phyloP scores from a whole-genome alignment of 768 basidiomycete species.

The Cubamyces sp. region DNA sequence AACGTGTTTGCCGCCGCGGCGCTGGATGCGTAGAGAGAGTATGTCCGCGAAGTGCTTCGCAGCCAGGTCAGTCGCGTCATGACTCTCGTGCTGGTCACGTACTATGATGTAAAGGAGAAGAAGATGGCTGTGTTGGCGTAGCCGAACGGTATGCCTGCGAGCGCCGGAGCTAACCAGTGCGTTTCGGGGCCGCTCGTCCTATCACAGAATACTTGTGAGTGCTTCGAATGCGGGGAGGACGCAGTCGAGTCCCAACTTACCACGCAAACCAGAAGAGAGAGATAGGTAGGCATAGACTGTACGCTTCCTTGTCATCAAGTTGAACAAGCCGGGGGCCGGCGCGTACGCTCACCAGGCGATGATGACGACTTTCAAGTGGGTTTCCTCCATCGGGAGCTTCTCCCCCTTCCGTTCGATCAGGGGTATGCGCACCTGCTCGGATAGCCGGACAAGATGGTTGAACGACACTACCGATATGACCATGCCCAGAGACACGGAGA shows the following conservation, averaged over 20 bases:
- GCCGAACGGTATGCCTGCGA: constrained; percentile 31
- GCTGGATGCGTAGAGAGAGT: constrained; percentile 28
- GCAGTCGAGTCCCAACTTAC: constrained; percentile 9
- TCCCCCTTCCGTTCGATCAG: constrained; percentile 13
- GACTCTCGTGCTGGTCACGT: background rate
- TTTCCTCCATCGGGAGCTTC: constrained; percentile 15
- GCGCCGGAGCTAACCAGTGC: constrained; percentile 30
- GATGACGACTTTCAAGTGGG: constrained; percentile 27
- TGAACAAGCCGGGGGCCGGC: background rate
- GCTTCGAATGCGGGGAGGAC: background rate
- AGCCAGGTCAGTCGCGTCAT: background rate
- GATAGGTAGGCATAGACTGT: constrained; percentile 18
- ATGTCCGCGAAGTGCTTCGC: constrained; percentile 25
- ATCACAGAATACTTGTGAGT: background rate
- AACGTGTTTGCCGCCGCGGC: constrained; percentile 27
- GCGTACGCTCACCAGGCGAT: constrained; percentile 23
- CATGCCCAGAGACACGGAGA: constrained; percentile 29
- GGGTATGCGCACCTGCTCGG: constrained; percentile 23
- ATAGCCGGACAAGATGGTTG: constrained; percentile 14
- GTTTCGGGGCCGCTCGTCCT: constrained; percentile 30
- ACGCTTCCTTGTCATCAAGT: background rate
- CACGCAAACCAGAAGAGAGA: constrained; percentile 34
- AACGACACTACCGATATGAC: constrained; percentile 17
- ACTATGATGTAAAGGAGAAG: constrained; percentile 31
- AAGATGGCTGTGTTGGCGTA: constrained; percentile 27